These are phyloP conservation scores for Tuber umbilicatum DNA, from an alignment of 495 filamentous ascomycete species.

Conservation along the genomic window DNA sequence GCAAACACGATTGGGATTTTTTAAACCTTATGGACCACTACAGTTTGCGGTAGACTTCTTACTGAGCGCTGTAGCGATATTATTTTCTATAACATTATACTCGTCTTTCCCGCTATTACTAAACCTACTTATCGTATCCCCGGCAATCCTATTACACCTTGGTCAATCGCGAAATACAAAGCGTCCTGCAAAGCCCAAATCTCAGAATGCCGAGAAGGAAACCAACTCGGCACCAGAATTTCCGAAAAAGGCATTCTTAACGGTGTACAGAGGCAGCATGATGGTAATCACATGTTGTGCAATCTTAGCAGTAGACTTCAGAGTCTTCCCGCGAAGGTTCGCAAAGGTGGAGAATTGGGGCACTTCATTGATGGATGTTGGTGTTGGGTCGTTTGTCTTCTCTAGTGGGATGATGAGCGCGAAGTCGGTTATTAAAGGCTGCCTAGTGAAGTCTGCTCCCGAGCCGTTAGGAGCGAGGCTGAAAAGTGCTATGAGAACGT, in stretches of 20 bases:
- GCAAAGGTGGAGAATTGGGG: slow-evolving; percentile 98
- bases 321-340: slow-evolving; percentile 83
- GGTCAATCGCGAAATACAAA: slow-evolving; percentile 42
- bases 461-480: slow-evolving; percentile 52
- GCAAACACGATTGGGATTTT: slow-evolving; percentile 80
- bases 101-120: slow-evolving; percentile 67
- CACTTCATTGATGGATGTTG: slow-evolving; percentile 95
- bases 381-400: slow-evolving; percentile 96
- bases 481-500: slow-evolving; percentile 61
- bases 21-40: slow-evolving; percentile 62
- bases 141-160: slow-evolving; percentile 58
- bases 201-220: slow-evolving; percentile 14
- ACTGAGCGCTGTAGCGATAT: slow-evolving; percentile 70
- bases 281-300: slow-evolving; percentile 85
- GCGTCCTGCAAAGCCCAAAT: slow-evolving; percentile 26
- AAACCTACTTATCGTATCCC: slow-evolving; percentile 64
- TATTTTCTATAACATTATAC: slow-evolving; percentile 84
- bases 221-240: slow-evolving; percentile 44
- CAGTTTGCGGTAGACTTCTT: slow-evolving; percentile 73
- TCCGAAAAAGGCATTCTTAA: slow-evolving; percentile 83
- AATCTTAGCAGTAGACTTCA: slow-evolving; percentile 96
- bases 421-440: slow-evolving; percentile 70
- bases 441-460: slow-evolving; percentile 42
- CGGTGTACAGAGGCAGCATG: slow-evolving; percentile 83
- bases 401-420: slow-evolving; percentile 89